Evolutionary conservation across 139 green algal genomes (phyloP).

Genomic region (Volvox africanus): DNA sequence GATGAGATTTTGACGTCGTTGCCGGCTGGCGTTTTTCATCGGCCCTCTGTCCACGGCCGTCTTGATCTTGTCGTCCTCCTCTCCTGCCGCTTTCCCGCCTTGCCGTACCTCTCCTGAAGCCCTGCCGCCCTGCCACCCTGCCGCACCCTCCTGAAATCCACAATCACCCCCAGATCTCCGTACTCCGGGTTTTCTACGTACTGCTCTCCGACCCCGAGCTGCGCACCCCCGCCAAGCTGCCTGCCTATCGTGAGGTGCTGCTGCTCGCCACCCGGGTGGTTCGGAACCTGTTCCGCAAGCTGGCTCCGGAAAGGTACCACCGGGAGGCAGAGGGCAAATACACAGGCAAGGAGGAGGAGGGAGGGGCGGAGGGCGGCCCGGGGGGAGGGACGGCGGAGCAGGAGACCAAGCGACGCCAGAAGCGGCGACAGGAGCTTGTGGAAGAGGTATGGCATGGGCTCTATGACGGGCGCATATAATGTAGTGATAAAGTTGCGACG

Average conservation of each 20-base stretch:
- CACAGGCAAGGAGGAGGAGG: background rate
- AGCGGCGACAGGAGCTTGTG: slow-evolving; percentile 13
- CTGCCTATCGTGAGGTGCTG: slow-evolving; percentile 61
- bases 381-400: background rate
- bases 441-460: background rate
- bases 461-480: no score
- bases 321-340: background rate
- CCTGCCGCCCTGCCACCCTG: background rate
- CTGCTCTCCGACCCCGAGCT: slow-evolving; percentile 74
- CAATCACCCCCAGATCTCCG: slow-evolving; percentile 70
- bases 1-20: no score
- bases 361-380: no score
- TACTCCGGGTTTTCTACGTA: slow-evolving; percentile 81
- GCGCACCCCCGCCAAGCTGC: slow-evolving; percentile 29
- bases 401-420: background rate
- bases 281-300: slow-evolving; percentile 69
- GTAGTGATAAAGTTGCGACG: no score
- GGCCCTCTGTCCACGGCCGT: no score
- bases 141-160: background rate
- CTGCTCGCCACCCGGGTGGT: slow-evolving; percentile 63
- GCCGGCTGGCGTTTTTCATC: no score
- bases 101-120: no score
- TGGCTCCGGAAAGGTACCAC: slow-evolving; percentile 46
- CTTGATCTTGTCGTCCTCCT: no score
- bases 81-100: no score